Evolutionary conservation across 73 alveolate genomes (phyloP), one percentile per base, ranked within the genome.

Genomic region (Blepharisma stoltei): DNA sequence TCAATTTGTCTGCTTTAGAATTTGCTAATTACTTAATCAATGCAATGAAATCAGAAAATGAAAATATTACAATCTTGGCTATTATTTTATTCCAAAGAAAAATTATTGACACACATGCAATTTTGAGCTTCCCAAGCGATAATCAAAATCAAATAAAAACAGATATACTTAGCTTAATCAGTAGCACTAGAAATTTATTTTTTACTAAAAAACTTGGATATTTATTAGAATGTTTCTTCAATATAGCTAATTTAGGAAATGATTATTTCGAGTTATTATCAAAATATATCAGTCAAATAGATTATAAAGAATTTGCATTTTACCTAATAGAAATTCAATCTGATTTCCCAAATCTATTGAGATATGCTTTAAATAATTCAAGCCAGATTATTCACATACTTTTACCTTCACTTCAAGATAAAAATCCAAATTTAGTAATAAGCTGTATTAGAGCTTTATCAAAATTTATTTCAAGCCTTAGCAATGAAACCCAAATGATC

Each of bases 151-250:
- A n/a, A 25, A n/a, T 60, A 25, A 14, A 8, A 18, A 9, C 49
- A 14, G 38, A 14, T 8, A 14, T 60, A 25, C 46, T 60, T 20
- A 18, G 48, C 23, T 60, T 60, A 60, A 38, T 60, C 48, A 60
- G 4, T 60, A 14, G 5, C 2, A 60, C 73, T 14, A 60, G 73
- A 60, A 60, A 14, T 9, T 25, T 5, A 25, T 60, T 38, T 60
- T 60, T 60, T 25, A 8, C 23, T 14, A 60, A 60, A 38, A 60
- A 60, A 60, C 18, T 60, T 9, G 73, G 73, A 25, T n/a, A 60
- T 60, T 14, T 60, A 8, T 1, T 60, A 25, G 73, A n/a, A 9
- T 14, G 23, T 25, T 14, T 60, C 23, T n/a, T 38, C 37, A 60
- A 38, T 38, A 60, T 9, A 8, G 73, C n/a, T 60, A 38, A 60